Conservation (phyloP, 345 rosid genomes). For the Brassica incana region DNA sequence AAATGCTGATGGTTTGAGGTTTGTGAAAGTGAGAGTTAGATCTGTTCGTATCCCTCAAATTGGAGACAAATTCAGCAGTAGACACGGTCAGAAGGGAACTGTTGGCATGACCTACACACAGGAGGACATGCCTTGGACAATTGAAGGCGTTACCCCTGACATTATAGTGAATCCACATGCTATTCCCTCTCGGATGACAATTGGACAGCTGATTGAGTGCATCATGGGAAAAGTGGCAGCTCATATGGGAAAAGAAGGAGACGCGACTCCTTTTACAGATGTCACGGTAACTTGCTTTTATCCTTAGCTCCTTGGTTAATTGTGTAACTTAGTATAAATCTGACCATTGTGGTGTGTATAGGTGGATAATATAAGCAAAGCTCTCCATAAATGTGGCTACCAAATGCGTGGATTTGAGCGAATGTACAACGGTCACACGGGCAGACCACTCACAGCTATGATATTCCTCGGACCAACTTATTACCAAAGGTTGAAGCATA, state of each 20-base stretch:
- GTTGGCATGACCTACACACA: slow-evolving; percentile 98
- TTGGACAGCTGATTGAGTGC: slow-evolving; percentile 98
- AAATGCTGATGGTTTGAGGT: slow-evolving; percentile 97
- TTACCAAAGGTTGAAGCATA: slow-evolving; percentile 93
- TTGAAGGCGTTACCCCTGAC: slow-evolving; percentile 93
- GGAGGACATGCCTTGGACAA: slow-evolving; percentile 99
- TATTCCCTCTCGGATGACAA: slow-evolving; percentile 98
- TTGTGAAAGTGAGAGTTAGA: slow-evolving; percentile 96
- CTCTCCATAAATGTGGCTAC: slow-evolving; percentile 96
- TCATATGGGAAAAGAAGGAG: slow-evolving; percentile 99
- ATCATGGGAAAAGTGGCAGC: slow-evolving; percentile 99
- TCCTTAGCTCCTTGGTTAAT: slow-evolving; percentile 7
- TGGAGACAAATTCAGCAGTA: slow-evolving; percentile 96
- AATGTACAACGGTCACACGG: slow-evolving; percentile 97
- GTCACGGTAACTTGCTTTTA: slow-evolving; percentile 70
- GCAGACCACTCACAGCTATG: slow-evolving; percentile 81
- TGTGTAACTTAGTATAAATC: background rate
- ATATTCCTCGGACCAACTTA: slow-evolving; percentile 98
- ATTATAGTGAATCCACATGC: slow-evolving; percentile 97
- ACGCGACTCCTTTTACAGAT: slow-evolving; percentile 97
- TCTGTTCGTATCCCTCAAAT: slow-evolving; percentile 96
- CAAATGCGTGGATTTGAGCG: slow-evolving; percentile 98
- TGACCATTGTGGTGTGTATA: slow-evolving; percentile 27
- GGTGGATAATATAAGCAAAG: slow-evolving; percentile 99
- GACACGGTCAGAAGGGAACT: slow-evolving; percentile 99